Evolutionary conservation across 208 protist genomes (phyloP).

Genomic region (Leptomonas seymouri): DNA sequence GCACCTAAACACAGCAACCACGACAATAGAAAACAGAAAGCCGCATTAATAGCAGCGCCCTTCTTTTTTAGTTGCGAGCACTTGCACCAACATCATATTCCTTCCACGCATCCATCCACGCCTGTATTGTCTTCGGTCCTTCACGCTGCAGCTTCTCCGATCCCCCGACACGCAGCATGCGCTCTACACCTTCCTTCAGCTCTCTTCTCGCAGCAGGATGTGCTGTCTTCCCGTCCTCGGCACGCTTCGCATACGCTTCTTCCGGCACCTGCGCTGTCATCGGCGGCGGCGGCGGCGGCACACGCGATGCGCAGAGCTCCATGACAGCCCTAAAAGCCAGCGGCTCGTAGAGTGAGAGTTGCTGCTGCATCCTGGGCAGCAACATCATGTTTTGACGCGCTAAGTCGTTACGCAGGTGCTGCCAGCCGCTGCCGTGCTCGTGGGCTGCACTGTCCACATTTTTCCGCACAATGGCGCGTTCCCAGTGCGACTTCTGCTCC

Average conservation of each 20-base stretch:
- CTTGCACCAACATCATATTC: conserved; percentile 57
- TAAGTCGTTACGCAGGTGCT: conserved; percentile 78
- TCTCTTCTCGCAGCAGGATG: conserved; percentile 67
- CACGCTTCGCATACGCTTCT: conserved; percentile 57
- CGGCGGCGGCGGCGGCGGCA: conserved; percentile 80
- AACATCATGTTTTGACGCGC: conserved; percentile 85
- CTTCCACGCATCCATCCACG: conserved; percentile 81
- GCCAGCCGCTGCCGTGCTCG: conserved; percentile 83
- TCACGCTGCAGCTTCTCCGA: conserved; percentile 42
- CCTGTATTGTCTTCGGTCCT: conserved; percentile 47
- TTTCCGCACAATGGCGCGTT: conserved; percentile 83
- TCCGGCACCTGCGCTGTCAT: conserved; percentile 53
- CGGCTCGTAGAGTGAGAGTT: conserved; percentile 88
- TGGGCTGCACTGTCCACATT: conserved; percentile 87
- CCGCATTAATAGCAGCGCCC: no score
- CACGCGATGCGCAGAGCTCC: conserved; percentile 84
- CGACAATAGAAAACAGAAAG: no score
- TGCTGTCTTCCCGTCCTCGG: conserved; percentile 25
- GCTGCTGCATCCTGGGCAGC: conserved; percentile 72
- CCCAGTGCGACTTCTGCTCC: conserved; percentile 81
- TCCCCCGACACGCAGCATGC: conserved; percentile 50
- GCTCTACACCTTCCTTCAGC: conserved; percentile 62
- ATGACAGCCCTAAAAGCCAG: conserved; percentile 86
- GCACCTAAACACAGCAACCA: no score
- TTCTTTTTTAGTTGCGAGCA: conserved; percentile 7